phyloP scores from a whole-genome alignment of 805 yeast genomes.

The Nematodospora valgi region DNA sequence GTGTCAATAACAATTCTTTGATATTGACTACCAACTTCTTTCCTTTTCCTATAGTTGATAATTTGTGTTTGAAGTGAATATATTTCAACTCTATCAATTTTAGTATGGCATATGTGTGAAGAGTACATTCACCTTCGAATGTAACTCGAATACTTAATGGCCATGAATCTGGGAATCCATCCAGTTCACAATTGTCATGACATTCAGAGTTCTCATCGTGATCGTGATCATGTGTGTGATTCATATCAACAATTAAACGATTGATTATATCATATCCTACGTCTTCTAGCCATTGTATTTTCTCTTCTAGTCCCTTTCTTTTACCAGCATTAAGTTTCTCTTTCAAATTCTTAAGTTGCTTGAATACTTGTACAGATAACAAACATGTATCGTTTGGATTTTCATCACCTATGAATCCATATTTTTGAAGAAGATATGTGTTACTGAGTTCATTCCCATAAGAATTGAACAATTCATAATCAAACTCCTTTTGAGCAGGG shows the following conservation, averaged over 20 bases:
- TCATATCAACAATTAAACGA: slow-evolving; percentile 15
- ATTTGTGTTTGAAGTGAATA: slow-evolving; percentile 21
- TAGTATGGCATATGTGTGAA: slow-evolving; percentile 39
- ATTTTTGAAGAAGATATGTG: slow-evolving; percentile 62
- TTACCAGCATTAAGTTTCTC: slow-evolving; percentile 22
- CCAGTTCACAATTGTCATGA: slow-evolving; percentile 12
- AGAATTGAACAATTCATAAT: slow-evolving; percentile 69
- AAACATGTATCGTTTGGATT: slow-evolving; percentile 52
- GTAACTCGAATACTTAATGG: slow-evolving; percentile 38
- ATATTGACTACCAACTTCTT: slow-evolving; percentile 17
- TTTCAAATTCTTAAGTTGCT: slow-evolving; percentile 23
- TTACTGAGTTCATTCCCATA: slow-evolving; percentile 73
- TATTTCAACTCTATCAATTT: slow-evolving; percentile 26
- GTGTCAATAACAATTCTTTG: slow-evolving; percentile 15
- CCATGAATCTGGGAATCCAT: slow-evolving; percentile 37
- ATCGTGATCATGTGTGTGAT: slow-evolving; percentile 8
- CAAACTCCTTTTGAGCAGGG: slow-evolving; percentile 39
- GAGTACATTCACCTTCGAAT: slow-evolving; percentile 43
- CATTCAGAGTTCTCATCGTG: slow-evolving; percentile 12
- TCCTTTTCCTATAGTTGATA: slow-evolving; percentile 17
- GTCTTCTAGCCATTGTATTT: slow-evolving; percentile 48
- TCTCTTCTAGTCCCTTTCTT: slow-evolving; percentile 29
- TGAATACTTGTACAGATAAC: slow-evolving; percentile 49
- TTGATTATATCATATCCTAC: slow-evolving; percentile 40
- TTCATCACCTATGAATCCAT: slow-evolving; percentile 66